Conservation (phyloP, 2,329 filamentous ascomycete genomes). For the Pseudogymnoascus sp. region DNA sequence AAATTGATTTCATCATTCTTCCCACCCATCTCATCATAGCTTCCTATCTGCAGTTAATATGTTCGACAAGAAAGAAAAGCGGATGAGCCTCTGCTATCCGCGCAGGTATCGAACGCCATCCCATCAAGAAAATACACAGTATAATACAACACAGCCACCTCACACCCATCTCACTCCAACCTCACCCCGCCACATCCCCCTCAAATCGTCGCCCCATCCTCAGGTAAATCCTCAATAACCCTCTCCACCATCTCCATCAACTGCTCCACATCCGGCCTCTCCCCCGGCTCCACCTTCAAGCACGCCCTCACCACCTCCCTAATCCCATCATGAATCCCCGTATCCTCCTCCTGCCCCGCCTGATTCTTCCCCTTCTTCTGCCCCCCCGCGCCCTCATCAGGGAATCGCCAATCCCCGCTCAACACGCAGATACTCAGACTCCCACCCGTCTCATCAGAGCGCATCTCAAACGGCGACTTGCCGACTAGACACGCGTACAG, state of each 20-base stretch:
- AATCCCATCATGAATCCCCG: conserved; percentile 68
- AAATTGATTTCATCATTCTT: background rate
- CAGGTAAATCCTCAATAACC: conserved; percentile 59
- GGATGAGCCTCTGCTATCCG: background rate
- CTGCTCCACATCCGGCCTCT: conserved; percentile 80
- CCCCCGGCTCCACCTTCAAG: conserved; percentile 74
- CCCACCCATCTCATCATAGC: background rate
- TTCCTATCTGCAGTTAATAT: background rate
- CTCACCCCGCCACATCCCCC: background rate
- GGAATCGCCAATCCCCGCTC: conserved; percentile 93
- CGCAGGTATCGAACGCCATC: background rate
- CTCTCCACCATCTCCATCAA: conserved; percentile 70
- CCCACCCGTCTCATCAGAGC: conserved; percentile 91
- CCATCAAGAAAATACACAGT: conserved; percentile 7
- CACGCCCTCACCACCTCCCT: conserved; percentile 83
- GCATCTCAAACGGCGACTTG: conserved; percentile 93
- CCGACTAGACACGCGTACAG: conserved; percentile 93
- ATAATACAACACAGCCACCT: background rate
- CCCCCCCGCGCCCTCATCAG: conserved; percentile 67
- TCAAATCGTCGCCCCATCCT: conserved; percentile 39
- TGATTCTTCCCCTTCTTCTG: conserved; percentile 29
- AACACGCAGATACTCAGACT: conserved; percentile 87
- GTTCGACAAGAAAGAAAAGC: background rate
- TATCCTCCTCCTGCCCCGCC: conserved; percentile 26
- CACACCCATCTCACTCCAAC: background rate